Base-by-base conservation (phyloP, 192 early-diverging fungal genomes). In the Phlyctochytrium arcticum region DNA sequence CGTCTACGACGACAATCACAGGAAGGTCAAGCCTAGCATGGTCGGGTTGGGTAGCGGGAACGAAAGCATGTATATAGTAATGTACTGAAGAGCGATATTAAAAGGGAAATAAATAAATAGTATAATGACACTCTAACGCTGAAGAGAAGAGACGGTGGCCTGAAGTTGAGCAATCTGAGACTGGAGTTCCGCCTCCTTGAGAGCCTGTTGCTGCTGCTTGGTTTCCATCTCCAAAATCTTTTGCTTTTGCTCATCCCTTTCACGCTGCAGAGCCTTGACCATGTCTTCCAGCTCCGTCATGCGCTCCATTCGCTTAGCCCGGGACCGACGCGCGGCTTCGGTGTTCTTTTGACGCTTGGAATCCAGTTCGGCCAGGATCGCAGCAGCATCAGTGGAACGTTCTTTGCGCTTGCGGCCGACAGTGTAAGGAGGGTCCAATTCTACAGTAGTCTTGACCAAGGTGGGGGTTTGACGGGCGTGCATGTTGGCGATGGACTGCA, bases 321-420 rank as follows among this genome's bases (percentile, higher is more conserved):
- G 87, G 26, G 91, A 93, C 47, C 95, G 85, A 51, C 95, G 90
- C 0, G 95, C 95, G 9, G 94, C 92, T 69, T 96, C 94, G 1
- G 95, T 98, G 77, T 98, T 79, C 36, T 74, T 71, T 56, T 79
- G 73, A 27, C 77, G 70, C 65, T 79, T 79, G 49, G 65, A 50
- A 44, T 73, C 77, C 3, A 78, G 57, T 61, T 79, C 77, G 2
- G 70, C 60, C 3, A 72, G 34, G 58, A 78, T 31, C 32, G 51
- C 64, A 29, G 37, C 51, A 10, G 76, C 59, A 60, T 72, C 71
- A 15, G 57, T 62, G 5, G 76, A 63, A 33, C 72, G 72, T 24
- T 69, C 72, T 62, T 78, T 78, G 32, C 73, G 65, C 68, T 78
- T 78, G 44, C 76, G 72, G 48, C 72, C 73, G 48, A 63, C 48